These are phyloP conservation scores for Annona cherimola DNA, from an alignment of 164 flowering plant genomes.

Conservation along the genomic window DNA sequence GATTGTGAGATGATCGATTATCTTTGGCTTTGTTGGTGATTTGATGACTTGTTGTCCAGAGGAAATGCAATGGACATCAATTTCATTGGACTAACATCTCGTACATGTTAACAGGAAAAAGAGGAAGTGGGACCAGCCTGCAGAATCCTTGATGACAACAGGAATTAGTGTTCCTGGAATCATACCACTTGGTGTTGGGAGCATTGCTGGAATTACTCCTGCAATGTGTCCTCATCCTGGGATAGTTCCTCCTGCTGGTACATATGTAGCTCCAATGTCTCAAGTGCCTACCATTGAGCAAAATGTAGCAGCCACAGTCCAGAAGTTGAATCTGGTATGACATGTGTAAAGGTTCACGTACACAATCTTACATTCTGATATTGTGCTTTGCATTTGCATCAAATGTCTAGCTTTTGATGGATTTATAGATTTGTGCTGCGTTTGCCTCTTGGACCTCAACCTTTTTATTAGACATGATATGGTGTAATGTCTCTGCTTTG, in stretches of 20 bases:
- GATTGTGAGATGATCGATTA: not conserved
- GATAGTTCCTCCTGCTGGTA: conserved; percentile 25
- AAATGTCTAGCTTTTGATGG: not conserved
- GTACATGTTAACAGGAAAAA: conserved; percentile 47
- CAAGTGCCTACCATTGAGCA: conserved; percentile 40
- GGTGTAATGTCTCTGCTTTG: not conserved
- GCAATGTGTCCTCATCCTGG: conserved; percentile 28
- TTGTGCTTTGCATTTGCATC: not conserved
- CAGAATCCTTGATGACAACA: conserved; percentile 56
- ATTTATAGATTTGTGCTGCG: not conserved
- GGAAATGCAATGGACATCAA: no score
- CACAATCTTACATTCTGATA: not conserved
- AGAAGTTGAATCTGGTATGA: conserved; percentile 54
- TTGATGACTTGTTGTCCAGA: not conserved
- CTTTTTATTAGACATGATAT: not conserved
- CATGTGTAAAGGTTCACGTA: not conserved
- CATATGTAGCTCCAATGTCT: conserved; percentile 25
- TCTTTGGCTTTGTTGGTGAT: not conserved
- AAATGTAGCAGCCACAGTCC: conserved; percentile 33
- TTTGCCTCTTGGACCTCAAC: not conserved
- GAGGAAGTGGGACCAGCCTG: conserved; percentile 99
- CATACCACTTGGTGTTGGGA: conserved; percentile 34
- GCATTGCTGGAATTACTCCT: conserved; percentile 38
- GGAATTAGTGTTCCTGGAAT: conserved; percentile 46
- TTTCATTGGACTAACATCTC: not conserved